Conservation (phyloP, 2,329 filamentous ascomycete species). For the Calonectria pseudoreteaudii region DNA sequence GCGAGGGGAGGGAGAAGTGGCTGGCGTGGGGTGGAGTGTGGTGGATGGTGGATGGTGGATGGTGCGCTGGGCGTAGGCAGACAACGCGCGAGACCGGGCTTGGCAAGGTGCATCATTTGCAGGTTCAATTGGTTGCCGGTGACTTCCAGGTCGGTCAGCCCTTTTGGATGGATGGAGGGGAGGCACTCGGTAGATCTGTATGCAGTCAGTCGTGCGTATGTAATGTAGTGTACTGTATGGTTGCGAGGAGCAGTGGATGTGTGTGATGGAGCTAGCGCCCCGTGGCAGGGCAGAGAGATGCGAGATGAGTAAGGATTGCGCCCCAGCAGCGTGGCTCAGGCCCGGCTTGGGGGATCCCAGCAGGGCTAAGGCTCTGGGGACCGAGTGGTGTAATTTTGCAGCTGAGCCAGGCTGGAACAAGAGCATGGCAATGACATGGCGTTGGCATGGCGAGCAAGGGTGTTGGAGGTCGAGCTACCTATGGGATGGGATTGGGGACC, state of each 20-base stretch:
- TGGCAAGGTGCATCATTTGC: slow-evolving; percentile 18
- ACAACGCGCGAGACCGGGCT: slow-evolving; percentile 10
- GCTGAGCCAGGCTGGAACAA: slow-evolving; percentile 10
- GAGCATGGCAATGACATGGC: slow-evolving; percentile 18
- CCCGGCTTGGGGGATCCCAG: slow-evolving; percentile 14
- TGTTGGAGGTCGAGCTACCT: neutral
- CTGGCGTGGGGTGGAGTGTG: neutral
- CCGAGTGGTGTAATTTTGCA: slow-evolving; percentile 3
- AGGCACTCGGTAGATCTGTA: neutral
- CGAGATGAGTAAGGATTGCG: slow-evolving; percentile 24
- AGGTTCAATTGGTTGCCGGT: slow-evolving; percentile 15
- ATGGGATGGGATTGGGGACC: neutral
- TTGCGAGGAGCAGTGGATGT: neutral
- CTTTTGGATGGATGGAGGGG: neutral
- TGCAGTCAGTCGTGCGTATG: slow-evolving; percentile 7
- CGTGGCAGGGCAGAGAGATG: slow-evolving; percentile 15
- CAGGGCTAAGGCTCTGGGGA: neutral
- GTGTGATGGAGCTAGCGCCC: slow-evolving; percentile 6
- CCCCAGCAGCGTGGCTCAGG: slow-evolving; percentile 12
- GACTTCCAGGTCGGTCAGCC: slow-evolving; percentile 1
- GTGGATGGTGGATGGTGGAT: neutral
- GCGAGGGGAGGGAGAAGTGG: slow-evolving; percentile 12
- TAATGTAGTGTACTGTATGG: too few species aligned
- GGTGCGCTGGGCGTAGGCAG: neutral
- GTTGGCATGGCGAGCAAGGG: slow-evolving; percentile 19